A percentile compares a stretch with the other conserved stretches of the same genome.
Conservation (phyloP, 805 yeast species). For the Wickerhamomyces ciferrii region DNA sequence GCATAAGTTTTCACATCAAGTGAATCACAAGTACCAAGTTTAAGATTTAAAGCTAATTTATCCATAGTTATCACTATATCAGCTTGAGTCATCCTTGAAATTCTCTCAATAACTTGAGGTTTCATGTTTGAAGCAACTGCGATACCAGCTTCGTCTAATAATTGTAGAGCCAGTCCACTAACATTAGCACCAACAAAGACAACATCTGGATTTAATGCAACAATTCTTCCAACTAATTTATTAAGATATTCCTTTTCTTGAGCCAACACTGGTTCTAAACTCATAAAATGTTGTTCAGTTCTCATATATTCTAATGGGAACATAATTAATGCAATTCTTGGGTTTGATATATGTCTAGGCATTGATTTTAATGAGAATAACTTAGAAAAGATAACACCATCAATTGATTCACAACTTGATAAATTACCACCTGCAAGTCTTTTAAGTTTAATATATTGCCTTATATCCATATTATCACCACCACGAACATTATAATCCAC, state of each 20-base stretch:
- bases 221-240: constrained; percentile 73
- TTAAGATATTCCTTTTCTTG: constrained; percentile 84
- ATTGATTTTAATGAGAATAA: constrained; percentile 74
- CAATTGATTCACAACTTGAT: constrained; percentile 52
- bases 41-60: constrained; percentile 65
- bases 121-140: constrained; percentile 80
- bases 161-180: constrained; percentile 73
- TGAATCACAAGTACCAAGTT: constrained; percentile 67
- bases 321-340: constrained; percentile 76
- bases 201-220: constrained; percentile 72
- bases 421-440: constrained; percentile 73
- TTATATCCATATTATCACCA: constrained; percentile 75
- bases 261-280: constrained; percentile 76
- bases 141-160: constrained; percentile 69
- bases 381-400: constrained; percentile 84
- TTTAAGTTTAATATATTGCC: constrained; percentile 86
- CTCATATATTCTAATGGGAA: constrained; percentile 86
- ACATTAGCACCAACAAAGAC: constrained; percentile 75
- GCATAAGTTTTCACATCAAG: constrained; percentile 70
- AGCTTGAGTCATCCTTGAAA: constrained; percentile 74
- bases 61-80: constrained; percentile 86
- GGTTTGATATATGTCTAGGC: constrained; percentile 59
- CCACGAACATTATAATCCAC: constrained; percentile 55
- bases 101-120: constrained; percentile 72
- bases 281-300: constrained; percentile 72